These are phyloP conservation scores for Daldinia sp. DNA, from an alignment of 2,329 filamentous ascomycete genomes.

Conservation along the genomic window DNA sequence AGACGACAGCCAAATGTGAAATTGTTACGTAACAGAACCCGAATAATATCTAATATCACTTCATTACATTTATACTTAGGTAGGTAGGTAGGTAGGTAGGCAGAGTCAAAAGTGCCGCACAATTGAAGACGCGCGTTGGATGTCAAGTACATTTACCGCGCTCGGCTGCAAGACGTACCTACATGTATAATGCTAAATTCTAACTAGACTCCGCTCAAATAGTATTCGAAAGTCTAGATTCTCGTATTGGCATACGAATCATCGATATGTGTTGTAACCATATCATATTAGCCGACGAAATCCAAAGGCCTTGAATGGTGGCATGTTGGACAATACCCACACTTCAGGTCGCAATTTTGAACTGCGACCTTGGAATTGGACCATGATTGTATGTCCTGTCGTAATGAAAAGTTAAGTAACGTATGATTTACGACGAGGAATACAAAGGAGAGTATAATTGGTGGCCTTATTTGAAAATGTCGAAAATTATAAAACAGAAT, in stretches of 20 bases:
- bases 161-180: background rate
- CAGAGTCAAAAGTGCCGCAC: background rate
- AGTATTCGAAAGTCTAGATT: background rate
- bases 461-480: background rate
- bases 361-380: conserved; percentile 2
- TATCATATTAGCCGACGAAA: conserved; percentile 23
- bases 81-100: too few species aligned
- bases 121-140: background rate
- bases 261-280: background rate
- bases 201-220: background rate
- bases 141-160: background rate
- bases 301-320: background rate
- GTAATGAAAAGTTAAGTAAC: background rate
- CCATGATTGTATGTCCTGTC: background rate
- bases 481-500: background rate
- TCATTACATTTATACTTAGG: too few species aligned
- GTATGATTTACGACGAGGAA: background rate
- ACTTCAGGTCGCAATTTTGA: conserved; percentile 1
- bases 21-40: too few species aligned
- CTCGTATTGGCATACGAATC: conserved; percentile 20
- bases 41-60: too few species aligned
- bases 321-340: background rate
- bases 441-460: background rate
- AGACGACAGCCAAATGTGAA: too few species aligned
- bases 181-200: background rate